Evolutionary conservation across 2,329 filamentous ascomycete genomes (phyloP).

Genomic region (Pezicula radicicola): DNA sequence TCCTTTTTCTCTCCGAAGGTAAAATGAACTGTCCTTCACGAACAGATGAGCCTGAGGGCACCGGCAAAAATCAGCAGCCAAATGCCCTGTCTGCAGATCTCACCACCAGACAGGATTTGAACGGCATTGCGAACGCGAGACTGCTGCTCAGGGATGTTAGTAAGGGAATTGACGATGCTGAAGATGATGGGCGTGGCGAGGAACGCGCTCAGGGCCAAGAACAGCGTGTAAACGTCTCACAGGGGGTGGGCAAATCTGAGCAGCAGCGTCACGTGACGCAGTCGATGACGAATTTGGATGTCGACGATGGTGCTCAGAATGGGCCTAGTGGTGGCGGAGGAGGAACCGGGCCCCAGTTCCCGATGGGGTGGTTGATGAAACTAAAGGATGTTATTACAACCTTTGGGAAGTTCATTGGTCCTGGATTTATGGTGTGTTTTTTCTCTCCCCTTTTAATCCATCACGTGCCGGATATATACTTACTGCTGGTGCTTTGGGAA

Average conservation of each 20-base stretch:
- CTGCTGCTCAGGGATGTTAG: constrained; percentile 42
- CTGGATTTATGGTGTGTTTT: constrained; percentile 41
- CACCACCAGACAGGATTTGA: constrained; percentile 60
- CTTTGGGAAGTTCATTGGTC: constrained; percentile 49
- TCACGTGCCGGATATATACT: background rate
- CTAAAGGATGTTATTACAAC: constrained; percentile 28
- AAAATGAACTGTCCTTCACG: constrained; percentile 66
- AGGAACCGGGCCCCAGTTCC: background rate
- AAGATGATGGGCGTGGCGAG: constrained; percentile 4
- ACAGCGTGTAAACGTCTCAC: background rate
- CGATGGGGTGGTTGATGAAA: background rate
- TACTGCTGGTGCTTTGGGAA: constrained; percentile 6
- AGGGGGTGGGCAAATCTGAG: background rate
- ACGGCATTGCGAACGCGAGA: constrained; percentile 56
- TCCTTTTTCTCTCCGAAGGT: background rate
- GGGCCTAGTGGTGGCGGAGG: background rate
- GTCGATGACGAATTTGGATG: background rate
- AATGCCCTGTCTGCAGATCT: constrained; percentile 53
- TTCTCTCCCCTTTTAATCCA: background rate
- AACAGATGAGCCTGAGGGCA: constrained; percentile 51
- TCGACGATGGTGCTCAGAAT: background rate
- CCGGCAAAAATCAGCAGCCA: constrained; percentile 60
- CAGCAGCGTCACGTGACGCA: background rate
- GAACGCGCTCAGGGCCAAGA: too few relatives aligned
- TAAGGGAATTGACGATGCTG: constrained; percentile 24